Evolutionary conservation across 192 early-diverging fungal species (phyloP).

Genomic region (Linnemannia hyalina): DNA sequence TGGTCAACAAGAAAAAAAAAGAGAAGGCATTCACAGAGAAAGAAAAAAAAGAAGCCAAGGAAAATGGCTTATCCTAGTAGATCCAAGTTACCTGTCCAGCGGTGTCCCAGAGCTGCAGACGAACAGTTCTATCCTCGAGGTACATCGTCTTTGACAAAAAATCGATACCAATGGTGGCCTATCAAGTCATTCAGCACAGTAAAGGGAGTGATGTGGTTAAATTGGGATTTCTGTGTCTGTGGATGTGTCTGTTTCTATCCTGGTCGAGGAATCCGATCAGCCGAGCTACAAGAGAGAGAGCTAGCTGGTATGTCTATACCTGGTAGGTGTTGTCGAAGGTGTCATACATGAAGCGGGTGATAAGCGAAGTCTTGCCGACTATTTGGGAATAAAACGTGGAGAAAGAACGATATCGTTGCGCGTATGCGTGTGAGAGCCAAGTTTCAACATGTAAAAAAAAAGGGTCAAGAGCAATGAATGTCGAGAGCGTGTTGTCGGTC

Average conservation of each 20-base stretch:
- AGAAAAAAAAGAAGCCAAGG: background rate
- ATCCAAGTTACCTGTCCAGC: slow-evolving; percentile 83
- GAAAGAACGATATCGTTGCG: background rate
- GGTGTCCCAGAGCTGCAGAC: slow-evolving; percentile 99
- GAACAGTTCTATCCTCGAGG: slow-evolving; percentile 96
- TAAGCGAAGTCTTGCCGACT: slow-evolving; percentile 98
- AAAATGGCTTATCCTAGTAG: background rate
- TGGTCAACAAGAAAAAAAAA: background rate
- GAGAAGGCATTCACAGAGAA: background rate
- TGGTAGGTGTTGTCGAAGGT: slow-evolving; percentile 99
- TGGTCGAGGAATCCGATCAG: background rate
- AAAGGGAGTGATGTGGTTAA: background rate
- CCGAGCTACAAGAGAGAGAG: background rate
- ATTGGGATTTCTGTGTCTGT: background rate
- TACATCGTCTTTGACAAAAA: slow-evolving; percentile 99
- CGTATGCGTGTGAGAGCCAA: background rate
- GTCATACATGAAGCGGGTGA: slow-evolving; percentile 99
- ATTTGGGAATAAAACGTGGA: slow-evolving; percentile 6
- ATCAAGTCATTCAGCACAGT: slow-evolving; percentile 18
- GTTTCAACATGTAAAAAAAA: background rate
- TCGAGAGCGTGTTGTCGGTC: background rate
- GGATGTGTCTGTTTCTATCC: too few relatives aligned
- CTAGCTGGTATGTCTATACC: slow-evolving; percentile 42
- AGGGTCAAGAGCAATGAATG: background rate
- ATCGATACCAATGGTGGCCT: slow-evolving; percentile 99